Evolutionary conservation across 129 eudicot species (phyloP), one percentile per base, ranked within the genome.

Genomic region (Centella asiatica): DNA sequence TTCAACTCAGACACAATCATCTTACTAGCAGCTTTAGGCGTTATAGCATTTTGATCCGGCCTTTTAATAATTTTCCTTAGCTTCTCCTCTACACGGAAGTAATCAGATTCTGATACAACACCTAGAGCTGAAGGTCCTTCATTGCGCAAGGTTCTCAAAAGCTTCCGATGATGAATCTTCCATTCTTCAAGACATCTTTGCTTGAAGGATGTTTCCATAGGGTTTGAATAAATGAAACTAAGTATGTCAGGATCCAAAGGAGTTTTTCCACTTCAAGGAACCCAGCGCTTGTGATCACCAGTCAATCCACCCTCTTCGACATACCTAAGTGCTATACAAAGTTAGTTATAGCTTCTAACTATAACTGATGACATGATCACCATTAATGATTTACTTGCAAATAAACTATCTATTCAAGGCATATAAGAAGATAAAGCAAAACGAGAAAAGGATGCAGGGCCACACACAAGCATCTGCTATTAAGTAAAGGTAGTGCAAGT

Each of bases 21-120:
- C 76, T 92, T 92, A 76, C 98, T 92, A 50, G 98, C 98, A 44
- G 98, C 98, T 72, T 87, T 92, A 14, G 98, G 98, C 77, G 87
- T 92, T 55, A 87, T 71, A 60, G 84, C 77, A 37, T 72, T 84
- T 68, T 77, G 84, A 52, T 81, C 81, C 1, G 98, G 98, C 13
- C 95, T 90, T 77, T 87, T 87, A 18, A 92, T 79, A 45, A 82
- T 73, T 67, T 92, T 89, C 72, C 70, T 79, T 40, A 92, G 75
- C 77, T 88, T 79, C 77, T 92, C 98, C 79, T 72, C 77, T 44
- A 92, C 95, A 48, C 90, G 76, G n/a, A 82, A 66, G 50, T 87
- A 87, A 67, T 84, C 95, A 64, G 83, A 55, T 78, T 84, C 94
- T 22, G 94, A 75, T 47, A 79, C 78, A 57, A 81, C 83, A 63